Base-by-base conservation (phyloP, 495 filamentous ascomycete species). In the Hypoxylon lienhwacheense region DNA sequence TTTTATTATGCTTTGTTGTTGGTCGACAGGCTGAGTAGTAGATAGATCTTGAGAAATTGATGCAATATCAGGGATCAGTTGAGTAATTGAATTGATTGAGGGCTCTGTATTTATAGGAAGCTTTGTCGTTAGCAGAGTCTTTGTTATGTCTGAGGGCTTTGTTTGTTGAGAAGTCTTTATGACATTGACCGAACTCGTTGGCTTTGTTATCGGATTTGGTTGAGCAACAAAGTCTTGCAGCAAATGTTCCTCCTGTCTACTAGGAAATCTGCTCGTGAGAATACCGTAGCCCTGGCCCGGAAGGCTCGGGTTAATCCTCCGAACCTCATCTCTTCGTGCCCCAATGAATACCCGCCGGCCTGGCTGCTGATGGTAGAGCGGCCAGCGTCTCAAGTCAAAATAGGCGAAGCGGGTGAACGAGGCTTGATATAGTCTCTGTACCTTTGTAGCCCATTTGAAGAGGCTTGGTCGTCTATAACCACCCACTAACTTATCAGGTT, bases 311-410 rank as follows among this genome's bases (percentile, higher is more conserved):
- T 65, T 37, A 14, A 5, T 10, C 32, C 49, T 57, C 0, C 10
- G 3, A 8, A 45, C 10, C 45, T 67, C 58, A 31, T 67, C 65
- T 25, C 24, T 29, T 5, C 65, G 58, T 17, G 26, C 15, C 1
- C 10, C 20, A 49, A 65, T 55, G 31, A 52, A 21, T n/a, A 57
- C 26, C 11, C 22, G 41, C 33, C 26, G 33, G 3, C 40, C 17
- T 39, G 34, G 24, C 17, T 11, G 29, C 7, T 64, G 57, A 31
- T 50, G 55, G 10, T 29, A 17, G 7, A 51, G 24, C 3, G 65
- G 65, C 65, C 65, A 67, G 28, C 65, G 65, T 42, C 24, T 49
- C 65, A 67, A 63, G 45, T 45, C 47, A 29, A 67, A 67, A 42
- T 52, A 67, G 8, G 37, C 7, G 4, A 14, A 17, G 8, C 65